Evolutionary conservation across 352 stramenopile genomes (phyloP), one percentile per base, ranked within the genome.

Genomic region (Phytophthora europaea): DNA sequence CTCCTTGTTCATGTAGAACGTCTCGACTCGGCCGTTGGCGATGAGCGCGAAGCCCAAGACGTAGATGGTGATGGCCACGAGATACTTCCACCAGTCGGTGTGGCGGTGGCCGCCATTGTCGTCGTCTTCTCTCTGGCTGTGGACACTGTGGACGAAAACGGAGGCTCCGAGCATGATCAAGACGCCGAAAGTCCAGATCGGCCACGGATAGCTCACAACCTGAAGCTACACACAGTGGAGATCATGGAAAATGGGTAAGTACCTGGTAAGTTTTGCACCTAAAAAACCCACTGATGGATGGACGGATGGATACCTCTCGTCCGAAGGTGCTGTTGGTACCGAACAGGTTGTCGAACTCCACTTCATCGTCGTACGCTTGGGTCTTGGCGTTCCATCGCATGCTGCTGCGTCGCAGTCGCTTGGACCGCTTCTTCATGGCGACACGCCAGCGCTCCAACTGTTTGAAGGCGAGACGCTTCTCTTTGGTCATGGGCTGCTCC

Each of bases 21-120:
- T 87, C 66, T 93, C 85, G 2, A 93, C 80, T 52, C 83, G 79
- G 23, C 82, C 84, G 52, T 87, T 91, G 1, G 70, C 72, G 38
- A 89, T 73, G 10, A 93, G 67, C 20, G 63, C 55, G 9, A 90
- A 61, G 2, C 71, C 79, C 33, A 85, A 47, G 13, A 84, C 16
- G 73, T 89, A 91, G 47, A 93, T 80, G 40, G 84, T 62, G 12
- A 75, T 65, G 0, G 81, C 84, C 10, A 93, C 84, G 13, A 90
- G 43, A 79, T 93, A 91, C 61, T 93, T 92, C 85, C 85, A 91
- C 84, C 84, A 90, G 52, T 78, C 76, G 1, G 69, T 65, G 15
- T 84, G 67, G 6, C 20, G 22, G 6, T 52, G 68, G 26, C 33
- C 16, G 2, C 6, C 33, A 10, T 52, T 23, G 6, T 62, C 48